Base-by-base conservation (phyloP, 2,329 filamentous ascomycete species). In the Fusarium denticulatum region DNA sequence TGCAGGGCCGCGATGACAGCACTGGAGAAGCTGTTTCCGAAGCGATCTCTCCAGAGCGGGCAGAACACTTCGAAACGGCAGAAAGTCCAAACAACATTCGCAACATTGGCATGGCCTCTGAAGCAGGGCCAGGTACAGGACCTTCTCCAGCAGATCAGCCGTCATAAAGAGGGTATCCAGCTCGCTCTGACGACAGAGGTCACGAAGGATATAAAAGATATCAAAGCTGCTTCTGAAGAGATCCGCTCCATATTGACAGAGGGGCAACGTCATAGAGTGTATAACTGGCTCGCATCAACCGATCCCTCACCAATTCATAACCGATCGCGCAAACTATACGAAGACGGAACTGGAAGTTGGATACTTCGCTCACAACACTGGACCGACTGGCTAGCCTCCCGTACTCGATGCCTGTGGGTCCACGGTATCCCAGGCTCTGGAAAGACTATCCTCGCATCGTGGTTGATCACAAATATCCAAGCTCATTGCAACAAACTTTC, bases 401-500 rank as follows among this genome's bases (percentile, higher is more conserved):
- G 6, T 5, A 1, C 1, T 1, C 32, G 30, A 30, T 59, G 40
- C 1, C 20, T 49, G 6, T 59, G 32, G 42, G 1, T 49, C 0
- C 56, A 30, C 3, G 32, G 56, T 2, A 49, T 59, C 6, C 42
- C 42, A 5, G 56, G 42, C 5, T 5, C 42, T 5, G 56, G 42
- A 1, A 49, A 59, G n/a, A 49, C 56, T 0, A 24, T 59, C 3
- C 32, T 59, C 1, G 20, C 56, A 11, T 47, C 42, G 0, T 49
- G 22, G 42, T 0, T 34, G 1, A 39, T 49, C 0, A 2, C 11
- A 30, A 26, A 28, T 2, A 3, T 7, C 2, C 24, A 20, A 22
- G 2, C 0, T 0, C 9, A 59, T 3, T 59, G 42, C 6, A 3
- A 20, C 0, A 24, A 1, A 0, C 11, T 16, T 1, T 36, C 24